Evolutionary conservation across 2,329 filamentous ascomycete species (phyloP).

Genomic region (Diplodia sapinea): DNA sequence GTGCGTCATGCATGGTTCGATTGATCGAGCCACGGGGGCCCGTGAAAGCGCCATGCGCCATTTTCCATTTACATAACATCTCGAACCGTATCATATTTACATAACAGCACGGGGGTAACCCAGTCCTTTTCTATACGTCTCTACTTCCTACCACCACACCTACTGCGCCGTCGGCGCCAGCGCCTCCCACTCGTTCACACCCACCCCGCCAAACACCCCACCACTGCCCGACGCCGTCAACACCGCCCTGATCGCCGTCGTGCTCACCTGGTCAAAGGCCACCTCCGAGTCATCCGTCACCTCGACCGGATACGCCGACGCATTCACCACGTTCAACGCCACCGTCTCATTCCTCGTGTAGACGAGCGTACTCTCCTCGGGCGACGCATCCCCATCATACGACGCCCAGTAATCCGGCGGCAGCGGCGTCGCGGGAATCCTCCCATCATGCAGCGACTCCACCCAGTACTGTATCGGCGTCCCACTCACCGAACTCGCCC

Average conservation of each 20-base stretch:
- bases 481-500: slow-evolving; percentile 34
- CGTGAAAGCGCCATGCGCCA: too few relatives aligned
- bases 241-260: slow-evolving; percentile 28
- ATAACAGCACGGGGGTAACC: not conserved
- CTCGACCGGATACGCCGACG: slow-evolving; percentile 37
- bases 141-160: not conserved
- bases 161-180: slow-evolving; percentile 31
- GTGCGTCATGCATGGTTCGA: too few relatives aligned
- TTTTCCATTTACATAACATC: not conserved
- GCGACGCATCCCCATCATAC: slow-evolving; percentile 43
- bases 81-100: not conserved
- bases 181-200: slow-evolving; percentile 34
- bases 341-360: slow-evolving; percentile 43
- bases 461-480: slow-evolving; percentile 51
- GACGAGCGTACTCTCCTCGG: slow-evolving; percentile 41
- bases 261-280: slow-evolving; percentile 35
- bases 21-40: too few relatives aligned
- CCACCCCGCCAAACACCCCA: slow-evolving; percentile 31
- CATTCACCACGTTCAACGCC: slow-evolving; percentile 36
- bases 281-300: slow-evolving; percentile 41
- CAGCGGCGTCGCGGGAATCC: slow-evolving; percentile 42
- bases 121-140: not conserved
- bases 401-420: slow-evolving; percentile 50
- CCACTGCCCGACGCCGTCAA: slow-evolving; percentile 31
- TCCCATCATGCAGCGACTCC: slow-evolving; percentile 44